phyloP scores from a whole-genome alignment of 768 basidiomycete genomes.

The Tricholoma hemisulphureum region DNA sequence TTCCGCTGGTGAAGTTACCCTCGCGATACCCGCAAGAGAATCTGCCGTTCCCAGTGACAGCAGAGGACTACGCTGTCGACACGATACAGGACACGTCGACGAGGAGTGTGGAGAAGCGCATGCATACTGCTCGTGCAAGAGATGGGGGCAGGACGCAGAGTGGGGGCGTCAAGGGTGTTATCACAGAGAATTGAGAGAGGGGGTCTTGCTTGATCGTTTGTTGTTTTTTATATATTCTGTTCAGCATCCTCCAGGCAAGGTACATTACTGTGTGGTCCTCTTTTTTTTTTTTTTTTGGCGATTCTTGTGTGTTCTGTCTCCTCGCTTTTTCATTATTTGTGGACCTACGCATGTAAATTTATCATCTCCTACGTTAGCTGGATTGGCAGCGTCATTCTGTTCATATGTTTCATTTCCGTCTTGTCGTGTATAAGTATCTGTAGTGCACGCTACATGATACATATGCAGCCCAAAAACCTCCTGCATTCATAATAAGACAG shows the following conservation, averaged over 20 bases:
- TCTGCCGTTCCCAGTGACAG: conserved; percentile 65
- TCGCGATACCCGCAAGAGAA: conserved; percentile 35
- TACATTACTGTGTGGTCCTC: background rate
- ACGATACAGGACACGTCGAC: conserved; percentile 18
- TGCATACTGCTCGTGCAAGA: conserved; percentile 72
- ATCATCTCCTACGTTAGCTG: background rate
- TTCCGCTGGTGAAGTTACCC: conserved; percentile 40
- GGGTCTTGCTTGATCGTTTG: background rate
- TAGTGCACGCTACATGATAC: background rate
- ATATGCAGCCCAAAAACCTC: too few species aligned
- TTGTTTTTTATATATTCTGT: background rate
- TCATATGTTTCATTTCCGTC: background rate
- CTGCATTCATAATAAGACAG: too few species aligned
- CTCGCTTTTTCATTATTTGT: background rate
- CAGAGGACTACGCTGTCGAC: conserved; percentile 18
- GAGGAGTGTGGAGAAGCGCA: conserved; percentile 36
- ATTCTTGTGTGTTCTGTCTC: background rate
- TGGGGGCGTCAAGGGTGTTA: conserved; percentile 76
- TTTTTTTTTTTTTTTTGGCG: background rate
- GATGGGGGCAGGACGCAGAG: conserved; percentile 85
- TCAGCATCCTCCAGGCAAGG: background rate
- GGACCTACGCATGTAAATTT: background rate
- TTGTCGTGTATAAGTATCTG: background rate
- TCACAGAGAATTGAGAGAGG: conserved; percentile 39
- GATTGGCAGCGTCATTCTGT: background rate